Conservation (phyloP, 2,329 filamentous ascomycete genomes). For the Ramularia collo-cygni region DNA sequence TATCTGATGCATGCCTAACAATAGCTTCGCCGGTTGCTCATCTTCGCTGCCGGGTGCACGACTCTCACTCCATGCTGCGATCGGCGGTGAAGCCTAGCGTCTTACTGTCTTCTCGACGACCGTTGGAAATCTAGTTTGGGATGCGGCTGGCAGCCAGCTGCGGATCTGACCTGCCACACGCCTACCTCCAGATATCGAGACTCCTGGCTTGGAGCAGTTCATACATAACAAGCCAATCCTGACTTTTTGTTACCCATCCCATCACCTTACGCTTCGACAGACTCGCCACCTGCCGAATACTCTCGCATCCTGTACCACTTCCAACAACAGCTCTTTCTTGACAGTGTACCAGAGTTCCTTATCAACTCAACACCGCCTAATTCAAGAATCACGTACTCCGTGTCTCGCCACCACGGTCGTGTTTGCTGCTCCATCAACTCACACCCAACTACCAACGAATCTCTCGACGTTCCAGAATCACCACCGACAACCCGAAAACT, state of each 20-base stretch:
- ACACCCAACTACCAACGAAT: neutral
- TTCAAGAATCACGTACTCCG: constrained; percentile 11
- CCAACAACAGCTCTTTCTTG: constrained; percentile 12
- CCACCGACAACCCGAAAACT: constrained; percentile 2
- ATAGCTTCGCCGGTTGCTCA: constrained; percentile 20
- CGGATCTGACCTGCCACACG: constrained; percentile 17
- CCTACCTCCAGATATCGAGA: constrained; percentile 14
- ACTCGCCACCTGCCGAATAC: constrained; percentile 29
- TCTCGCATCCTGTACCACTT: no score
- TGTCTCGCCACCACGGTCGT: constrained; percentile 31
- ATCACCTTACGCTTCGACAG: constrained; percentile 20
- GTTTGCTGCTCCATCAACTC: constrained; percentile 3
- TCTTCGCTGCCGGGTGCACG: constrained; percentile 10
- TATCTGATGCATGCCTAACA: constrained; percentile 13
- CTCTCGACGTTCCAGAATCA: constrained; percentile 4
- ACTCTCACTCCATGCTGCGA: constrained; percentile 13
- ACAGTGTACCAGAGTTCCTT: neutral
- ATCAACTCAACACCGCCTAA: neutral
- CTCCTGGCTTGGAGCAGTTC: constrained; percentile 19
- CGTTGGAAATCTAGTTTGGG: constrained; percentile 20
- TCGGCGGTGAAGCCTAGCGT: constrained; percentile 20
- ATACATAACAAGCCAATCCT: constrained; percentile 20
- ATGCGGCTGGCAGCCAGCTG: constrained; percentile 11
- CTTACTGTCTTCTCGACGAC: constrained; percentile 10
- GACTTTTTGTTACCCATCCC: constrained; percentile 7